phyloP scores from a whole-genome alignment of 2,329 filamentous ascomycete genomes.

The Shiraia sp. region DNA sequence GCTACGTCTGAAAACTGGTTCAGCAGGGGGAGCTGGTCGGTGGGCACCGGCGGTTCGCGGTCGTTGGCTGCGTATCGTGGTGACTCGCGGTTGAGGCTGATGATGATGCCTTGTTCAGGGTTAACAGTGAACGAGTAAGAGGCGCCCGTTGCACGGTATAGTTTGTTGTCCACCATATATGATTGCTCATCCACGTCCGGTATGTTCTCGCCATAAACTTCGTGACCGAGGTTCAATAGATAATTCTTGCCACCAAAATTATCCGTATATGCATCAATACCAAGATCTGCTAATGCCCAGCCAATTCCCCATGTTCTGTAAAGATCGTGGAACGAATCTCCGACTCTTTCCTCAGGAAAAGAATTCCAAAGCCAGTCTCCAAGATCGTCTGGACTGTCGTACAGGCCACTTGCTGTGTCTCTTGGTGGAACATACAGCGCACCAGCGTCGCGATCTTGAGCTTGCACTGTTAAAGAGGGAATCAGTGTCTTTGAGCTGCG shows the following conservation, averaged over 20 bases:
- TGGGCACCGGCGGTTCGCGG: slow-evolving; percentile 10
- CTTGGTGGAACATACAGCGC: slow-evolving; percentile 9
- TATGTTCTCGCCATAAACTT: slow-evolving; percentile 1
- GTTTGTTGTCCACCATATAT: slow-evolving; percentile 10
- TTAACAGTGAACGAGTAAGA: slow-evolving; percentile 18
- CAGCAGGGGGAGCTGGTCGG: slow-evolving; percentile 11
- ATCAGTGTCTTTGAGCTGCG: not conserved
- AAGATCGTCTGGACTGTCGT: slow-evolving; percentile 7
- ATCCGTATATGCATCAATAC: slow-evolving; percentile 3
- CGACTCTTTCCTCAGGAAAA: slow-evolving; percentile 2
- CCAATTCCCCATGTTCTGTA: slow-evolving; percentile 19
- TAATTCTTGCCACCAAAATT: slow-evolving; percentile 12
- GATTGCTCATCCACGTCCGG: slow-evolving; percentile 9
- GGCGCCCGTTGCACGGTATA: slow-evolving; percentile 16
- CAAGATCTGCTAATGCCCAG: slow-evolving; percentile 14
- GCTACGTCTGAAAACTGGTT: slow-evolving; percentile 23
- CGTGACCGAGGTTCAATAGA: slow-evolving; percentile 13
- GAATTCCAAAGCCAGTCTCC: slow-evolving; percentile 13
- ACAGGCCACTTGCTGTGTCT: slow-evolving; percentile 9
- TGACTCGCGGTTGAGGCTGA: slow-evolving; percentile 16
- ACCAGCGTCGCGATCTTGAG: slow-evolving; percentile 10
- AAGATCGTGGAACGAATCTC: slow-evolving; percentile 10
- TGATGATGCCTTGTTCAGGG: slow-evolving; percentile 18
- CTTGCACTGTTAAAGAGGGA: slow-evolving; percentile 5
- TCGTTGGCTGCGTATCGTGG: slow-evolving; percentile 14